Evolutionary conservation across 139 green algal species (phyloP).

Genomic region (Chlorella sp.): DNA sequence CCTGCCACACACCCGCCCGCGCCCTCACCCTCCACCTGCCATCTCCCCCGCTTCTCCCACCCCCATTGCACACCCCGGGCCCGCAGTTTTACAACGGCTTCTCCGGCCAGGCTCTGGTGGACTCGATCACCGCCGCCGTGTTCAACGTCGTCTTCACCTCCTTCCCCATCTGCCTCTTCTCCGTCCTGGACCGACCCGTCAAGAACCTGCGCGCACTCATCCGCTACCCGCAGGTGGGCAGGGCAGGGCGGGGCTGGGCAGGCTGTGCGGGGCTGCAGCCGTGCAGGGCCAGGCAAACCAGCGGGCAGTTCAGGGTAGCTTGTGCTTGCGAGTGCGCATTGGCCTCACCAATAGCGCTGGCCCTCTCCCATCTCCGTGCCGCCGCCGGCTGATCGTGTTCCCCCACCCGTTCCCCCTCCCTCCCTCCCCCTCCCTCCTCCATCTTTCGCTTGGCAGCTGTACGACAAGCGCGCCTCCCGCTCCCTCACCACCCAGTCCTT

Average conservation of each 20-base stretch:
- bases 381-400: not conserved
- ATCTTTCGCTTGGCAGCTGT: conserved; percentile 64
- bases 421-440: not conserved
- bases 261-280: no score
- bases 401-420: not conserved
- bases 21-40: not conserved
- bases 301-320: no score
- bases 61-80: not conserved
- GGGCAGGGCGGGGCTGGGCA: not conserved
- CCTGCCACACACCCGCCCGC: not conserved
- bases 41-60: not conserved
- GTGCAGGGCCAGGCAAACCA: no score
- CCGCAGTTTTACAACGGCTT: conserved; percentile 45
- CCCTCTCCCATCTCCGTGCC: no score
- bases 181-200: conserved; percentile 79
- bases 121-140: conserved; percentile 63
- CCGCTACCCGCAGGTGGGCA: conserved; percentile 56
- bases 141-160: conserved; percentile 83
- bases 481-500: conserved; percentile 62
- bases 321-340: no score
- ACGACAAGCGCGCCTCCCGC: conserved; percentile 57
- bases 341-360: no score
- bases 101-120: conserved; percentile 59
- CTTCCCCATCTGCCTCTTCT: conserved; percentile 84
- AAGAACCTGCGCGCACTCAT: conserved; percentile 52